phyloP scores from a whole-genome alignment of 192 early-diverging fungal genomes.

The Podila minutissima region DNA sequence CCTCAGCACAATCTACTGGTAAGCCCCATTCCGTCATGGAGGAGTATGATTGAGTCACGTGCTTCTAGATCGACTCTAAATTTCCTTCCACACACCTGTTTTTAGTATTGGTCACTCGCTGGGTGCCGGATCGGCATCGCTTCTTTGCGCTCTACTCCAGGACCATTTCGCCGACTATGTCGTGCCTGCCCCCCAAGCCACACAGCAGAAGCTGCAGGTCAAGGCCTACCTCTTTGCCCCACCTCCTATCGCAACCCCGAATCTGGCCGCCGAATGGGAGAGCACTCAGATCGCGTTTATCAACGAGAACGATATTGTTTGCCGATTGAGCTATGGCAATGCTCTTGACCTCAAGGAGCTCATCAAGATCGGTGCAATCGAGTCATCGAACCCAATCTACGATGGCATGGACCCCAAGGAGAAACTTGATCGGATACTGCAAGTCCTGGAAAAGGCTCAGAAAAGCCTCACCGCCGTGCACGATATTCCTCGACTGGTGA shows the following conservation, averaged over 20 bases:
- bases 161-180: slow-evolving; percentile 41
- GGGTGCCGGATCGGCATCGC: slow-evolving; percentile 44
- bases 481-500: slow-evolving; percentile 39
- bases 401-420: slow-evolving; percentile 22
- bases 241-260: slow-evolving; percentile 44
- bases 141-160: slow-evolving; percentile 44
- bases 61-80: background rate
- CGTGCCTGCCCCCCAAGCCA: background rate
- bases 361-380: slow-evolving; percentile 53
- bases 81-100: background rate
- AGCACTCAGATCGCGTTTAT: slow-evolving; percentile 49
- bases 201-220: slow-evolving; percentile 30
- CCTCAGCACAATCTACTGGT: slow-evolving; percentile 50
- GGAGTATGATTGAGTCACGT: background rate
- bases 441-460: slow-evolving; percentile 39
- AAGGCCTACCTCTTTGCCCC: slow-evolving; percentile 53
- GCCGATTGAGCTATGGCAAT: slow-evolving; percentile 52
- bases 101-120: slow-evolving; percentile 53
- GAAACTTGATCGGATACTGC: slow-evolving; percentile 30
- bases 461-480: slow-evolving; percentile 26
- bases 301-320: slow-evolving; percentile 55
- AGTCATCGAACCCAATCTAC: slow-evolving; percentile 42
- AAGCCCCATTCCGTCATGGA: background rate
- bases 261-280: slow-evolving; percentile 44
- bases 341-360: slow-evolving; percentile 55